These are phyloP conservation scores for Auricularia heimuer DNA, from an alignment of 768 basidiomycete genomes.

Conservation along the genomic window DNA sequence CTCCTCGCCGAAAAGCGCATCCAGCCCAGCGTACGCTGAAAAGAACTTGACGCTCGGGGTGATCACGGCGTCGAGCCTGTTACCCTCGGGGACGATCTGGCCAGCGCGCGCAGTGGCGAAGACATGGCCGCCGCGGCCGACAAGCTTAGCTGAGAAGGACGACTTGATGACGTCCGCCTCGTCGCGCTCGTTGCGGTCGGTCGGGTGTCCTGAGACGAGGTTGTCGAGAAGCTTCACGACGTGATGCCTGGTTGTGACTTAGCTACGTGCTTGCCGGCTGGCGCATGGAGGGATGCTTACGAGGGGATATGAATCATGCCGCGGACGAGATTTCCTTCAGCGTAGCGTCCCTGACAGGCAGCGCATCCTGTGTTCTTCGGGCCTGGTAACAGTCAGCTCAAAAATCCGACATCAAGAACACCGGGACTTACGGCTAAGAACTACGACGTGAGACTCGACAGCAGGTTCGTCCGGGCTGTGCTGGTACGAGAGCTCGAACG, in stretches of 20 bases:
- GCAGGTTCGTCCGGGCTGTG: background rate
- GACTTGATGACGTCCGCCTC: background rate
- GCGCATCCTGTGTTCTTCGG: background rate
- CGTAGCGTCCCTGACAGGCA: background rate
- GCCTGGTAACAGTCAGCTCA: background rate
- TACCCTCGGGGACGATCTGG: background rate
- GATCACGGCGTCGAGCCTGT: background rate
- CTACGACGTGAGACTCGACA: background rate
- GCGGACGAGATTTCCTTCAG: background rate
- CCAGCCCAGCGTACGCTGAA: background rate
- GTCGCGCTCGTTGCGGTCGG: background rate
- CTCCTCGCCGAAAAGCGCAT: background rate
- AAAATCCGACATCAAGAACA: background rate
- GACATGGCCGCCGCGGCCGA: background rate
- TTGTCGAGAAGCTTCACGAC: background rate
- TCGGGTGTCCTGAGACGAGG: background rate
- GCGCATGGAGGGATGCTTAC: background rate
- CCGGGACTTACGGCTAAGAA: background rate
- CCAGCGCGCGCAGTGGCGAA: background rate
- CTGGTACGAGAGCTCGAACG: constrained; percentile 15
- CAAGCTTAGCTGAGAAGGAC: background rate
- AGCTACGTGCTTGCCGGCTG: background rate
- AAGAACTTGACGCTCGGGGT: background rate
- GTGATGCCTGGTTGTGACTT: background rate
- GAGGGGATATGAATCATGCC: constrained; percentile 1